A percentile compares a stretch with the other conserved stretches of the same genome.
phyloP scores from a whole-genome alignment of 495 filamentous ascomycete genomes.

The Alectoria sarmentosa region DNA sequence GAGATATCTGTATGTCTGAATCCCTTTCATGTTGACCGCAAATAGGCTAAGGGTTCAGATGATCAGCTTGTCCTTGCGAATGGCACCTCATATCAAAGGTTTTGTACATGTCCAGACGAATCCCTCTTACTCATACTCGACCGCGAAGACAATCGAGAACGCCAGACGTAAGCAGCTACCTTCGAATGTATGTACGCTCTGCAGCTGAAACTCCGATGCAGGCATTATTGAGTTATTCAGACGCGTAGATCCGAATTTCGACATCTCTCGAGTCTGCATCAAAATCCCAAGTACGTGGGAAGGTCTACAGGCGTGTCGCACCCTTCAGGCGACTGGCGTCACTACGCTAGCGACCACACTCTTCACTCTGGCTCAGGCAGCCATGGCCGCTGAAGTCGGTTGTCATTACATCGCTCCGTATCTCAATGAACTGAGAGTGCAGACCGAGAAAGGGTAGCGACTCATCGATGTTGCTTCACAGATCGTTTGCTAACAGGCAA shows the following conservation, averaged over 20 bases:
- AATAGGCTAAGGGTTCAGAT: background rate
- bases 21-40: background rate
- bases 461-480: no score
- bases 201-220: background rate
- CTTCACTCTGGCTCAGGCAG: background rate
- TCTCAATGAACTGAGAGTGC: background rate
- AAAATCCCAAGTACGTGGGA: constrained; percentile 7
- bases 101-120: background rate
- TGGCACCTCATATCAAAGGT: background rate
- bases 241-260: background rate
- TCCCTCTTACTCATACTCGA: constrained; percentile 6
- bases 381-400: background rate
- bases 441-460: background rate
- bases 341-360: constrained; percentile 4
- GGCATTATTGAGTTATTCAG: background rate
- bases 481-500: background rate
- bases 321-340: background rate
- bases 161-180: background rate
- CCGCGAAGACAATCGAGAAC: background rate
- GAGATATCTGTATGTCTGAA: constrained; percentile 3
- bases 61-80: background rate
- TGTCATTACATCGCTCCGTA: background rate
- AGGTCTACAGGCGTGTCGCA: constrained; percentile 5
- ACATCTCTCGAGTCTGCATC: background rate
- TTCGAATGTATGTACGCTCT: no score